A percentile compares a stretch with the other conserved stretches of the same genome.
Evolutionary conservation across 768 basidiomycete genomes (phyloP).

Genomic region (Rhodosporidiobolus sp.): DNA sequence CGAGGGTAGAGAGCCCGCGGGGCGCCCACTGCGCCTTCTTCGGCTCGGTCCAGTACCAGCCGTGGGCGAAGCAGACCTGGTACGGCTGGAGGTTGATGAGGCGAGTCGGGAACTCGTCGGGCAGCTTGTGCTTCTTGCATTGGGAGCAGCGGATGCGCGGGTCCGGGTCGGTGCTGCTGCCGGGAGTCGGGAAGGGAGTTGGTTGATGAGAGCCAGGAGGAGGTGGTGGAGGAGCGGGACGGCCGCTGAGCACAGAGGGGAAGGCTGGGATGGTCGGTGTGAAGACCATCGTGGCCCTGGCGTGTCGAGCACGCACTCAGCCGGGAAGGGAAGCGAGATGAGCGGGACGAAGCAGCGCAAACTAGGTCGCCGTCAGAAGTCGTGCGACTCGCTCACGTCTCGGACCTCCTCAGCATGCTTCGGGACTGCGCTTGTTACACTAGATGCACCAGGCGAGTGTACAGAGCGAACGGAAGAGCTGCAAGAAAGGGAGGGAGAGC

Average conservation of each 20-base stretch:
- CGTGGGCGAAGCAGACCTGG: conserved; percentile 26
- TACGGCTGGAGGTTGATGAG: conserved; percentile 29
- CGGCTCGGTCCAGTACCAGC: conserved; percentile 33
- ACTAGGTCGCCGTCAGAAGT: too few species aligned
- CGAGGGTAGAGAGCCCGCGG: not conserved
- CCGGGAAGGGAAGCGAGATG: not conserved
- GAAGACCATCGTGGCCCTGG: too few species aligned
- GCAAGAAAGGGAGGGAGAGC: not conserved
- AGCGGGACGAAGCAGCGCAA: too few species aligned
- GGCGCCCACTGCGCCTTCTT: conserved; percentile 25
- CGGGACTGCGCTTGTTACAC: too few species aligned
- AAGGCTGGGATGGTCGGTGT: not conserved
- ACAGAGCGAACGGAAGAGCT: not conserved
- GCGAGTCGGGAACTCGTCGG: conserved; percentile 3
- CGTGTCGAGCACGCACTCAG: too few species aligned
- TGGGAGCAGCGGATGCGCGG: conserved; percentile 24
- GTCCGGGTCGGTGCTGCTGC: not conserved
- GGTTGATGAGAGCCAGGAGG: not conserved
- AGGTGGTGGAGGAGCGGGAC: not conserved
- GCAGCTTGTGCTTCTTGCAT: conserved; percentile 12
- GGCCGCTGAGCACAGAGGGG: not conserved
- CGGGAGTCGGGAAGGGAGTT: not conserved
- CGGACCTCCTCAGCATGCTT: too few species aligned
- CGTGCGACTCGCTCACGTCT: too few species aligned
- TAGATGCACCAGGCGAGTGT: too few species aligned